A percentile compares a stretch with the other conserved stretches of the same genome.
Conservation (phyloP, 2,329 filamentous ascomycete species). For the Microsporum ferrugineum region DNA sequence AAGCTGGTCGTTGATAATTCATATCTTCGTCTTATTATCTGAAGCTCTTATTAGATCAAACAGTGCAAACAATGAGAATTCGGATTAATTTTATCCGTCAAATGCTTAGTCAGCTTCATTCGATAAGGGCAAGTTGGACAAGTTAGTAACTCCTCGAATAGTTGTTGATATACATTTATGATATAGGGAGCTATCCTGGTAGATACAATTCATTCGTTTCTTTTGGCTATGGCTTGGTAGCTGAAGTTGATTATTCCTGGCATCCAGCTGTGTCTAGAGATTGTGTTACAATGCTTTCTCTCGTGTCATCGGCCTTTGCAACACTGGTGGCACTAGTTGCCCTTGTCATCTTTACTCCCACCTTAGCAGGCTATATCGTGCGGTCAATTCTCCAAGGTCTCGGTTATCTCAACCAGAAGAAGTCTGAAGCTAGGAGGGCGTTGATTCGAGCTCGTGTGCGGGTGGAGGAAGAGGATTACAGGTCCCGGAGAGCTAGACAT, state of each 20-base stretch:
- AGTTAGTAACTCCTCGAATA: too few species aligned
- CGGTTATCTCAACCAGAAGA: constrained; percentile 52
- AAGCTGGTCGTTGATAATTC: too few species aligned
- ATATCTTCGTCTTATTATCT: too few species aligned
- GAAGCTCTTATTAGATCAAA: background rate
- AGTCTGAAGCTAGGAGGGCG: constrained; percentile 51
- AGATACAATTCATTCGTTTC: background rate
- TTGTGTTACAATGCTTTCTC: constrained; percentile 12
- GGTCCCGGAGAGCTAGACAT: constrained; percentile 15
- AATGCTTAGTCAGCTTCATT: background rate
- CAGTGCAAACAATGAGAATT: background rate
- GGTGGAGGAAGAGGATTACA: constrained; percentile 32
- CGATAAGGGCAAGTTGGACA: background rate
- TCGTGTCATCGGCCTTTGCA: constrained; percentile 24
- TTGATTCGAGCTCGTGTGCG: constrained; percentile 41
- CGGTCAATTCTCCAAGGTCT: constrained; percentile 32
- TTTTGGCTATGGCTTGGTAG: background rate
- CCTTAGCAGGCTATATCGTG: constrained; percentile 24
- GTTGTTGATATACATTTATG: too few species aligned
- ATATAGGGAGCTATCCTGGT: background rate
- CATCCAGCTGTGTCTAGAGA: background rate
- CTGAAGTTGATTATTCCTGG: background rate
- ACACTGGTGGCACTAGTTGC: constrained; percentile 25
- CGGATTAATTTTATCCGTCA: background rate
- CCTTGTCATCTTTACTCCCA: constrained; percentile 26